A percentile compares a stretch with the other conserved stretches of the same genome.
Conservation (phyloP, 441 rosid species). For the Populus hybrid region DNA sequence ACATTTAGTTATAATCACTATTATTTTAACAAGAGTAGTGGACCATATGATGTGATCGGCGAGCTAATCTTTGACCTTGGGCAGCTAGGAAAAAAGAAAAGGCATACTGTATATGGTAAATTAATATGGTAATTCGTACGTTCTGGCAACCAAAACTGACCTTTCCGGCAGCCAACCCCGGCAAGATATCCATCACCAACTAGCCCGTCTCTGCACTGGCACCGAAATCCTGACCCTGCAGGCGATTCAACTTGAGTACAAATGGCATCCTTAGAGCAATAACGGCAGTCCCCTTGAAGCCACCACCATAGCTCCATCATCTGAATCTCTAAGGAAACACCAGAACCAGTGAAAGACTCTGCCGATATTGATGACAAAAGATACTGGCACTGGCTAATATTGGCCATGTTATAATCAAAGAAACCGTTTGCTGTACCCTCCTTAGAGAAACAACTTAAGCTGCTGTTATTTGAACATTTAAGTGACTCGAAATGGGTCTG, state of each 20-base stretch:
- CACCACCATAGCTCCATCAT: slow-evolving; percentile 67
- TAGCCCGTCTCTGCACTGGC: slow-evolving; percentile 51
- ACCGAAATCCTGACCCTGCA: slow-evolving; percentile 38
- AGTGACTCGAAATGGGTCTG: slow-evolving; percentile 37
- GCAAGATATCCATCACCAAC: slow-evolving; percentile 56
- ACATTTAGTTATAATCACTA: background rate
- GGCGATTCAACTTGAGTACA: slow-evolving; percentile 32
- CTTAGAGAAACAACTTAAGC: slow-evolving; percentile 48
- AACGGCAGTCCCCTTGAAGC: slow-evolving; percentile 49
- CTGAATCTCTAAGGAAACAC: slow-evolving; percentile 52
- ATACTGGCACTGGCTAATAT: slow-evolving; percentile 30
- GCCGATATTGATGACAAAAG: slow-evolving; percentile 63
- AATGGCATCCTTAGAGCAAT: slow-evolving; percentile 41
- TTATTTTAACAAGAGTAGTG: background rate
- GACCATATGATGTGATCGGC: background rate
- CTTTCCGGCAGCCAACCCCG: slow-evolving; percentile 61
- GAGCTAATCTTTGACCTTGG: background rate
- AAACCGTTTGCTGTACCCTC: slow-evolving; percentile 12
- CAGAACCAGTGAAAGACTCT: slow-evolving; percentile 22
- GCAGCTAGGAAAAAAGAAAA: background rate
- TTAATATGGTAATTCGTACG: background rate
- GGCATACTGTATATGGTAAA: background rate
- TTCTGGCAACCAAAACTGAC: slow-evolving; percentile 35
- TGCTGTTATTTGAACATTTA: slow-evolving; percentile 23
- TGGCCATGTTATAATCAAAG: slow-evolving; percentile 21